A percentile compares a stretch with the other conserved stretches of the same genome.
Evolutionary conservation across 352 stramenopile genomes (phyloP).

Genomic region (Phytopythium ostracodes): DNA sequence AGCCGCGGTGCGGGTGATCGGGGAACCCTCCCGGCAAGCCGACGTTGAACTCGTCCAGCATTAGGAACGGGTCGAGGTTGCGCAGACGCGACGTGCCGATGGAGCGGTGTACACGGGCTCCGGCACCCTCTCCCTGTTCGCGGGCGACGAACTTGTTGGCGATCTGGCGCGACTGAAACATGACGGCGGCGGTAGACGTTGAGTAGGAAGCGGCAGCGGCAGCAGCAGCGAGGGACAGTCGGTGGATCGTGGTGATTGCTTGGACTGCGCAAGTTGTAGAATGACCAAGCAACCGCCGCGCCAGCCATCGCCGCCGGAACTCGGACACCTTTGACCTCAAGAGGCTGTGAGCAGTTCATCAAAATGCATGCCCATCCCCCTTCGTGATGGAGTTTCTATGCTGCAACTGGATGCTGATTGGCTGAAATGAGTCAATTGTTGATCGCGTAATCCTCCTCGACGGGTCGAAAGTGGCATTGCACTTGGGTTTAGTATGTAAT

Average conservation of each 20-base stretch:
- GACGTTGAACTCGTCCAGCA: slow-evolving; percentile 45
- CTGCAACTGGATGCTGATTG: not conserved
- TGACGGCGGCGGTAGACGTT: slow-evolving; percentile 12
- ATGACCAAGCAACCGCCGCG: not conserved
- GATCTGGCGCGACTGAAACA: slow-evolving; percentile 22
- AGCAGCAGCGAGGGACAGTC: not conserved
- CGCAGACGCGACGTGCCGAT: slow-evolving; percentile 24
- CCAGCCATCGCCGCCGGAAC: not conserved
- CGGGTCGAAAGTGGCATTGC: not conserved
- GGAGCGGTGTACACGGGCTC: slow-evolving; percentile 30
- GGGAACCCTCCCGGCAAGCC: slow-evolving; percentile 75
- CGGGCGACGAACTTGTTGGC: slow-evolving; percentile 25
- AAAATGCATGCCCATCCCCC: not conserved
- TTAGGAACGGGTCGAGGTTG: slow-evolving; percentile 47
- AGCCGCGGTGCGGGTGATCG: slow-evolving; percentile 87
- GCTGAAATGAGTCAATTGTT: not conserved
- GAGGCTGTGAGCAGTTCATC: not conserved
- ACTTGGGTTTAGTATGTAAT: not conserved
- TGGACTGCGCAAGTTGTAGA: slow-evolving; percentile 5
- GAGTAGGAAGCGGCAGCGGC: slow-evolving; percentile 14
- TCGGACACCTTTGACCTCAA: not conserved
- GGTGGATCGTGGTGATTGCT: not conserved
- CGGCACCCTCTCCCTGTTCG: slow-evolving; percentile 32
- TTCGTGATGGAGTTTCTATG: not conserved
- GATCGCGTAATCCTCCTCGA: not conserved